Evolutionary conservation across 805 yeast genomes (phyloP), one percentile per base, ranked within the genome.

Genomic region (Wickerhamomyces hampshirensis): DNA sequence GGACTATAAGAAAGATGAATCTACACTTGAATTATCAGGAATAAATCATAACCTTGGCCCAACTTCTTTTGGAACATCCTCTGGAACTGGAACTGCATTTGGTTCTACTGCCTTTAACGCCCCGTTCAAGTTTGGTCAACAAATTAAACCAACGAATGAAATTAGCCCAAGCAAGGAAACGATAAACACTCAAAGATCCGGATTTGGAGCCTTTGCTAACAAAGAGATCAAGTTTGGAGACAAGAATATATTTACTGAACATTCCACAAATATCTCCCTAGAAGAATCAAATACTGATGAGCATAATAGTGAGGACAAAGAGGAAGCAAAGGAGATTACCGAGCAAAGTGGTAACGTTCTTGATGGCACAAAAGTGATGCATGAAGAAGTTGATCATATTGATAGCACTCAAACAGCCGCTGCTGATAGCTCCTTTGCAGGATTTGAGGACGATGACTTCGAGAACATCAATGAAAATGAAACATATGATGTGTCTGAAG

Each of bases 151-250:
- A 18, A 14, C 32, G n/a, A n/a, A n/a, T n/a, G n/a, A n/a, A n/a
- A n/a, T n/a, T n/a, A n/a, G n/a, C n/a, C n/a, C n/a, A n/a, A n/a
- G n/a, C n/a, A n/a, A n/a, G n/a, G n/a, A n/a, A n/a, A n/a, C n/a
- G n/a, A 28, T 30, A 18, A 27, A 21, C 13, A 12, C 18, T 17
- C 33, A 40, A 7, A 8, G 28, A 2, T 42, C 44, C 6, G 50
- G 50, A 10, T 46, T 43, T 24, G 46, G 40, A 15, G 45, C 47
- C 4, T 46, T 40, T 38, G 47, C 50, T 9, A 16, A 24, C n/a
- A 37, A 40, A 33, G 33, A 31, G 21, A 9, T 28, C 3, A 40
- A 43, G 4, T 34, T 39, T 26, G 42, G 42, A 3, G 23, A 32
- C 1, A 44, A 40, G 34, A 38, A 40, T 24, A 39, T 47, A 11